Evolutionary conservation across 2,329 filamentous ascomycete species (phyloP).

Genomic region (Ustulina deusta): DNA sequence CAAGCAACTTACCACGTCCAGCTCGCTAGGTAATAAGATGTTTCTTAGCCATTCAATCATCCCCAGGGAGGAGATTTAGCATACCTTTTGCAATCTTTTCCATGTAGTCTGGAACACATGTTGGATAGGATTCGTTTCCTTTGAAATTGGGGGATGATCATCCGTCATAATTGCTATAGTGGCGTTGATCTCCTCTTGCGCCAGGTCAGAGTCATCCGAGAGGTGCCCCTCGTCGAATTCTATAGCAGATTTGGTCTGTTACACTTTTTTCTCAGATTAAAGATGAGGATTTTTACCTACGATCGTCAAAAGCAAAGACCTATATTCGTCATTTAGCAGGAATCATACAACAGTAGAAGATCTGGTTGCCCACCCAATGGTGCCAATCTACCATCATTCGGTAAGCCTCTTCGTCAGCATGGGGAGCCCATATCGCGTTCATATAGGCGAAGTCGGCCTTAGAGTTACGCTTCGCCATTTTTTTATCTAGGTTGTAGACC

Average conservation of each 20-base stretch:
- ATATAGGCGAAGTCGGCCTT: conserved; percentile 44
- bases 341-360: no score
- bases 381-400: conserved; percentile 48
- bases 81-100: conserved; percentile 41
- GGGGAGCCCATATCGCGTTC: conserved; percentile 44
- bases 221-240: conserved; percentile 51
- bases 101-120: conserved; percentile 49
- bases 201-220: conserved; percentile 41
- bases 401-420: conserved; percentile 43
- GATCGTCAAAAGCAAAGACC: conserved; percentile 40
- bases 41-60: neutral
- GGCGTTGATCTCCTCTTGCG: conserved; percentile 43
- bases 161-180: conserved; percentile 43
- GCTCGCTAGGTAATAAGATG: conserved; percentile 5
- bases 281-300: conserved; percentile 16
- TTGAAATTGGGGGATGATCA: conserved; percentile 41
- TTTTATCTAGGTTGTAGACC: conserved; percentile 39
- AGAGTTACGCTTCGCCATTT: conserved; percentile 34
- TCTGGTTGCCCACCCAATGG: conserved; percentile 41
- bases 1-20: conserved; percentile 3
- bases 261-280: neutral
- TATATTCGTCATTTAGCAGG: neutral
- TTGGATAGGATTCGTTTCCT: conserved; percentile 42
- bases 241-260: conserved; percentile 18
- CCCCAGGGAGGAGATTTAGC: no score